These are phyloP conservation scores for Pyrus hybrid DNA, from an alignment of 331 rosid genomes.

Conservation along the genomic window DNA sequence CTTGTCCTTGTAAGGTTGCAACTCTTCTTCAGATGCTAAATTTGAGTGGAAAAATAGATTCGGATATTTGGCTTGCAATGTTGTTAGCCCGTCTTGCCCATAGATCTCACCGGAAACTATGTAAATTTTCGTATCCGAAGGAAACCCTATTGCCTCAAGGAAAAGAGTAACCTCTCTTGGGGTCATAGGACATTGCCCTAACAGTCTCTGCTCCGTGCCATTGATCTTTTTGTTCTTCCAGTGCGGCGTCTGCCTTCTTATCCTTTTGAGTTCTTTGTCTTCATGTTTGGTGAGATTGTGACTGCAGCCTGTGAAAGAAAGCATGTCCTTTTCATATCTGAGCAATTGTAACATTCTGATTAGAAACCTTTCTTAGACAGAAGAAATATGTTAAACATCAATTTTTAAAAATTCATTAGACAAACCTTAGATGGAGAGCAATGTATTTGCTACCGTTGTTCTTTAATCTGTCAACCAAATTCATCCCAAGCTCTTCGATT, in stretches of 20 bases:
- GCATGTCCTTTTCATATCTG: slow-evolving; percentile 76
- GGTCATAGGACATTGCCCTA: slow-evolving; percentile 66
- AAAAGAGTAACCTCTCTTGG: slow-evolving; percentile 64
- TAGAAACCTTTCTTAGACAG: not conserved
- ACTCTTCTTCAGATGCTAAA: slow-evolving; percentile 56
- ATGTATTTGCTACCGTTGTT: slow-evolving; percentile 20
- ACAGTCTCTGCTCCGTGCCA: slow-evolving; percentile 22
- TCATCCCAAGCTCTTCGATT: slow-evolving; percentile 51
- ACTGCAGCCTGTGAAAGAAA: slow-evolving; percentile 67
- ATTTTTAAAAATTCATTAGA: not conserved
- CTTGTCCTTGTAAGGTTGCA: slow-evolving; percentile 29
- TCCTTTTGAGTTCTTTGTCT: slow-evolving; percentile 17
- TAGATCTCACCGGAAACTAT: slow-evolving; percentile 45
- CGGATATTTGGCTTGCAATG: slow-evolving; percentile 37
- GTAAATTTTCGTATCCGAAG: slow-evolving; percentile 44
- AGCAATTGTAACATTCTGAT: slow-evolving; percentile 1
- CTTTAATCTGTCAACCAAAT: slow-evolving; percentile 42
- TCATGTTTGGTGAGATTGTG: slow-evolving; percentile 42
- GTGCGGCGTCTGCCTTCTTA: slow-evolving; percentile 37
- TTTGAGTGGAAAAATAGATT: slow-evolving; percentile 31
- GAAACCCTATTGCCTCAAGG: slow-evolving; percentile 58
- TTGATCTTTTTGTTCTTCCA: slow-evolving; percentile 61
- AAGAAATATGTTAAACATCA: not conserved
- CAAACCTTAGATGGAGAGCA: slow-evolving; percentile 67
- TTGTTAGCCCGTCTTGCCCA: slow-evolving; percentile 35